Evolutionary conservation across 108 stramenopile species (phyloP).

Genomic region (Aureococcus anophagefferens): DNA sequence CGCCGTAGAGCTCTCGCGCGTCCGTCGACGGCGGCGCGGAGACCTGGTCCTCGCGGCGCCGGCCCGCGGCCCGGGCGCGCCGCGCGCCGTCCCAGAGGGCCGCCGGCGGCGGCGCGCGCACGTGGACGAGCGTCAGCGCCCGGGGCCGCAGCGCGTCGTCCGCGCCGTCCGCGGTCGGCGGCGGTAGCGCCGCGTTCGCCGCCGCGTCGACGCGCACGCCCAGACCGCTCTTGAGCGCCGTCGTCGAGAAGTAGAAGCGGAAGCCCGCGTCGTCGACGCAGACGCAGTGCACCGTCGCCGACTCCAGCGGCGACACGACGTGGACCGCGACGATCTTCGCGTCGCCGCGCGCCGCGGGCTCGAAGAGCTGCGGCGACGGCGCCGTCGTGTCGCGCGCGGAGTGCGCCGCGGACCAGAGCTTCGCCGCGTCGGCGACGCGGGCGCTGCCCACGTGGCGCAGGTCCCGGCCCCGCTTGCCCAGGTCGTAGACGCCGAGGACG

Average conservation of each 20-base stretch:
- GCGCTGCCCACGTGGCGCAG: not conserved
- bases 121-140: not conserved
- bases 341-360: not conserved
- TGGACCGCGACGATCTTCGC: not conserved
- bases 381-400: not conserved
- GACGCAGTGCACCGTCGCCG: not conserved
- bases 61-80: too few species aligned
- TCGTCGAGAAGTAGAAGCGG: not conserved
- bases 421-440: not conserved
- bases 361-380: not conserved
- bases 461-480: not conserved
- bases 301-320: not conserved
- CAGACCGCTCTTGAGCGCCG: too few species aligned
- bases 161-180: not conserved
- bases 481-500: not conserved
- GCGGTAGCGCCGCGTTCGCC: too few species aligned
- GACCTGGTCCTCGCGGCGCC: too few species aligned
- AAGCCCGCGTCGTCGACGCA: not conserved
- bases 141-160: not conserved
- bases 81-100: not conserved
- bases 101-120: not conserved
- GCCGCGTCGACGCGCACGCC: too few species aligned
- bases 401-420: not conserved
- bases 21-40: not conserved
- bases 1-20: not conserved